phyloP scores from a whole-genome alignment of 2,329 filamentous ascomycete genomes.

The Neoarthrinium moseri region DNA sequence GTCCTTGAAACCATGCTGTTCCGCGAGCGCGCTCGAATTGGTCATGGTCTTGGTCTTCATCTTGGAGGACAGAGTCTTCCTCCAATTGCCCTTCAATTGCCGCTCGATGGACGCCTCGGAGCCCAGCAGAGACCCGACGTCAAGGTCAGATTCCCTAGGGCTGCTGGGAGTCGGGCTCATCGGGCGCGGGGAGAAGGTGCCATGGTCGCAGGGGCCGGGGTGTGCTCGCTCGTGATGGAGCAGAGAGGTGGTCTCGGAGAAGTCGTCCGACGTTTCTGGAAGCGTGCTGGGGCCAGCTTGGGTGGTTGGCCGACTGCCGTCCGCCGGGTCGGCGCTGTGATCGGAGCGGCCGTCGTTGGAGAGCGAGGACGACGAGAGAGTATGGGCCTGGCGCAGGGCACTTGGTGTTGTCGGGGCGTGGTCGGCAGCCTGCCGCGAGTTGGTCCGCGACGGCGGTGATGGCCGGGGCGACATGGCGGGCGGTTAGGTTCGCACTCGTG shows the following conservation, averaged over 20 bases:
- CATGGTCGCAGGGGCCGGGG: conserved; percentile 63
- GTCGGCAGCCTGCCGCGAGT: conserved; percentile 12
- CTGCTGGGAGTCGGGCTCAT: conserved; percentile 42
- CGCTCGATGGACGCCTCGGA: conserved; percentile 34
- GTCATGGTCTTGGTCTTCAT: conserved; percentile 67
- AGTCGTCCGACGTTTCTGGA: conserved; percentile 7
- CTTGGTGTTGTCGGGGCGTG: conserved; percentile 28
- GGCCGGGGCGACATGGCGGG: conserved; percentile 4
- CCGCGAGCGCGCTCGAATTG: conserved; percentile 69
- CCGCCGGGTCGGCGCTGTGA: not conserved
- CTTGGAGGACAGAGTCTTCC: conserved; percentile 46
- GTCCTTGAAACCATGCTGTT: conserved; percentile 72
- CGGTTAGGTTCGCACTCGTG: too few species aligned
- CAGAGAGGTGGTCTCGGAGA: conserved; percentile 52
- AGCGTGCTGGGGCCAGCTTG: conserved; percentile 13
- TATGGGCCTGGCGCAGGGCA: conserved; percentile 27
- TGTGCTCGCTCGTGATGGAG: conserved; percentile 37
- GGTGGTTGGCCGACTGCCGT: not conserved
- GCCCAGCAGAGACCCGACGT: conserved; percentile 27
- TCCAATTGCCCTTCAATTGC: conserved; percentile 41
- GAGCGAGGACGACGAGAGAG: conserved; percentile 22
- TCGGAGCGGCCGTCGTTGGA: conserved; percentile 12
- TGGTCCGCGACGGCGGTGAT: conserved; percentile 8
- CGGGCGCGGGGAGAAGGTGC: conserved; percentile 72
- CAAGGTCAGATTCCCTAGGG: conserved; percentile 22